A percentile compares a stretch with the other conserved stretches of the same genome.
These are phyloP conservation scores for Beauveria rudraprayagi DNA, from an alignment of 2,329 filamentous ascomycete species.

Conservation along the genomic window DNA sequence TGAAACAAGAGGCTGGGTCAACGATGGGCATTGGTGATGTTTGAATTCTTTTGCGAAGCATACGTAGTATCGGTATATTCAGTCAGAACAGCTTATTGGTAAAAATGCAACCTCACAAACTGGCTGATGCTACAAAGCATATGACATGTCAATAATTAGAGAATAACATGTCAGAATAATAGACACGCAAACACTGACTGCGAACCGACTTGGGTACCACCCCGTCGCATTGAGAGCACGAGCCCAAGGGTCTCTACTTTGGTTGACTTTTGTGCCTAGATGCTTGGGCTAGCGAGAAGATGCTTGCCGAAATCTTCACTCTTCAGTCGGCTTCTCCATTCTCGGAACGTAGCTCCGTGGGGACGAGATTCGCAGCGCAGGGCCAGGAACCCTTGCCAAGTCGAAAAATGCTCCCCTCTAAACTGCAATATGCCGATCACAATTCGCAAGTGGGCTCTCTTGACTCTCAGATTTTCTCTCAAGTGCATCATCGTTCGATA, in stretches of 20 bases:
- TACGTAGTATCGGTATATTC: too few relatives aligned
- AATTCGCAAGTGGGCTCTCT: not conserved
- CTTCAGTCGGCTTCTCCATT: not conserved
- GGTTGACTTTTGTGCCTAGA: not conserved
- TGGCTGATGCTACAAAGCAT: too few relatives aligned
- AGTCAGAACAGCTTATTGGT: too few relatives aligned
- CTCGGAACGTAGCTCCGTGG: not conserved
- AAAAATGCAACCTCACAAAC: too few relatives aligned
- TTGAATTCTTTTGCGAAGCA: too few relatives aligned
- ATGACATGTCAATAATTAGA: too few relatives aligned
- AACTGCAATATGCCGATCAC: not conserved
- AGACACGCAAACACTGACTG: not conserved
- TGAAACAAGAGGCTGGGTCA: too few relatives aligned
- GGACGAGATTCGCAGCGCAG: not conserved
- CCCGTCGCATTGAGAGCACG: slow-evolving; percentile 1
- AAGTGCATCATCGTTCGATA: not conserved
- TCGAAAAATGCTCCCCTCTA: not conserved
- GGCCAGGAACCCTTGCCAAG: not conserved
- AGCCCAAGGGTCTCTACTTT: not conserved
- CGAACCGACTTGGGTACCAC: not conserved
- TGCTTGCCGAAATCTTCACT: not conserved
- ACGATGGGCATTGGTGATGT: too few relatives aligned
- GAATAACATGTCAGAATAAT: not conserved
- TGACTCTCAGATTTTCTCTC: not conserved
- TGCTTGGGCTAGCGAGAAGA: not conserved